Conservation (phyloP, 257 asterid species). For the Penstemon davidsonii region DNA sequence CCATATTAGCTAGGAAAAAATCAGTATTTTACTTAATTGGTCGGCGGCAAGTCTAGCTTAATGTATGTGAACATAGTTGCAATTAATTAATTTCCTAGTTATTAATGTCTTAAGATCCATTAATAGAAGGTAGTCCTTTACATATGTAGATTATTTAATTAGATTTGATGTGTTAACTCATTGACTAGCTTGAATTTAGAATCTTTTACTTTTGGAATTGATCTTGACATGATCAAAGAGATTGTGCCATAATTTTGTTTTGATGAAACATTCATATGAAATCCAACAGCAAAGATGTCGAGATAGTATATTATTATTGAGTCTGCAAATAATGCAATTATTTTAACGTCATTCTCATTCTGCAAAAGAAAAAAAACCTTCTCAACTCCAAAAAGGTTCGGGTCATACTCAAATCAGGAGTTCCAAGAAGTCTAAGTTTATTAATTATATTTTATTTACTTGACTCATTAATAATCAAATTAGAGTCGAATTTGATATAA, state of each 20-base stretch:
- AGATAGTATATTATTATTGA: neutral
- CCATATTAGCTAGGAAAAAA: neutral
- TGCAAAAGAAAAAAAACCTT: too few relatives aligned
- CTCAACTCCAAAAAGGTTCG: too few relatives aligned
- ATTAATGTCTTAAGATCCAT: constrained; percentile 16
- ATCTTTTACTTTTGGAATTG: neutral
- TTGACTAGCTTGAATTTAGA: neutral
- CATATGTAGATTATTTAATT: neutral
- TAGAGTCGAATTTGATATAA: too few relatives aligned
- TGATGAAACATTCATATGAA: neutral
- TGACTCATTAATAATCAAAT: too few relatives aligned
- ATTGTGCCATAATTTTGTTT: neutral
- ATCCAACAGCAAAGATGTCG: constrained; percentile 25
- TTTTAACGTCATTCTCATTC: too few relatives aligned
- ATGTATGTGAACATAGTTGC: constrained; percentile 27
- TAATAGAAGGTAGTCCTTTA: neutral
- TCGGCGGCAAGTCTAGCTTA: constrained; percentile 29
- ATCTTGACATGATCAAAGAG: neutral
- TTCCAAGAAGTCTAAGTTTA: too few relatives aligned
- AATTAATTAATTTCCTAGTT: constrained; percentile 30
- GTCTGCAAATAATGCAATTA: neutral
- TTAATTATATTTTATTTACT: too few relatives aligned
- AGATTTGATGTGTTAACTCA: neutral
- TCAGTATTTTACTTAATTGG: constrained; percentile 27
- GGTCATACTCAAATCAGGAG: too few relatives aligned